Conservation (phyloP, 306 rosid genomes). For the Rosa lucieae region DNA sequence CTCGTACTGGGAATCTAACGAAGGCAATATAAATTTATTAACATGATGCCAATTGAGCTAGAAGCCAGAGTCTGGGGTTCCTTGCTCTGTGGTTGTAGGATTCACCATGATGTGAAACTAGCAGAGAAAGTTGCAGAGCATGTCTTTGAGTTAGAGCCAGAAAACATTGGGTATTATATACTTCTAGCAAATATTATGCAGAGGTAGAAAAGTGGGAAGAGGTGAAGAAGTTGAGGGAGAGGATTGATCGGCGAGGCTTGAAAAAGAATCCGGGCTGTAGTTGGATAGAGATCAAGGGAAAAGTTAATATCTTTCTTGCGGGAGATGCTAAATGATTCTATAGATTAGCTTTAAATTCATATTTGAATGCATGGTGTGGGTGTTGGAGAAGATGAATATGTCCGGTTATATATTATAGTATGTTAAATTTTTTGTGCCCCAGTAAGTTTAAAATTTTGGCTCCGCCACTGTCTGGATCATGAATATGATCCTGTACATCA, state of each 20-base stretch:
- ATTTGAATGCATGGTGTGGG: too few species aligned
- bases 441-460: too few species aligned
- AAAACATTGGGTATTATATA: slow-evolving; percentile 67
- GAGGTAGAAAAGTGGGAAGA: slow-evolving; percentile 80
- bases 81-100: slow-evolving; percentile 69
- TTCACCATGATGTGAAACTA: slow-evolving; percentile 60
- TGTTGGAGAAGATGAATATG: too few species aligned
- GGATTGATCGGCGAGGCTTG: slow-evolving; percentile 47
- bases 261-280: slow-evolving; percentile 63
- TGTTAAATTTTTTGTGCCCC: too few species aligned
- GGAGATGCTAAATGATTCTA: slow-evolving; percentile 17
- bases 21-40: slow-evolving; percentile 52
- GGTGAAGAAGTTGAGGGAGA: slow-evolving; percentile 45
- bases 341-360: too few species aligned
- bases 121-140: slow-evolving; percentile 73
- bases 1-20: slow-evolving; percentile 59
- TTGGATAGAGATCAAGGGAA: slow-evolving; percentile 65
- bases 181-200: slow-evolving; percentile 70
- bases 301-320: slow-evolving; percentile 53
- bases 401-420: too few species aligned
- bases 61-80: slow-evolving; percentile 76
- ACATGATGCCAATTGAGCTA: slow-evolving; percentile 59
- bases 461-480: too few species aligned
- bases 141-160: slow-evolving; percentile 68
- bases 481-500: too few species aligned